These are phyloP conservation scores for Spathaspora arborariae DNA, from an alignment of 805 yeast genomes.

Conservation along the genomic window DNA sequence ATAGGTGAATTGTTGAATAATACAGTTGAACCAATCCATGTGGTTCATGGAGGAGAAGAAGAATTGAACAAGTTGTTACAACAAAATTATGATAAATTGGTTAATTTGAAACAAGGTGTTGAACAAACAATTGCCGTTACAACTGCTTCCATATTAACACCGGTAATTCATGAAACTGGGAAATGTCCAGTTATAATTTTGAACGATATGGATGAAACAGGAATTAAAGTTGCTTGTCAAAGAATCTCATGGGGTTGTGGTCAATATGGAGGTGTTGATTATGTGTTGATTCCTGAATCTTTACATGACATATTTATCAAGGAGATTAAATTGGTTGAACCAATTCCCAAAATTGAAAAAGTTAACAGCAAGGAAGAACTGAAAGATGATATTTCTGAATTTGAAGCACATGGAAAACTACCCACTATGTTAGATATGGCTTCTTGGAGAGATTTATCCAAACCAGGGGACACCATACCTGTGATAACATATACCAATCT, in stretches of 20 bases:
- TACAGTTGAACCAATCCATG: constrained; percentile 51
- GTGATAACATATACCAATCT: constrained; percentile 51
- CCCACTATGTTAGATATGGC: constrained; percentile 72
- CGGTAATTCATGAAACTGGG: constrained; percentile 78
- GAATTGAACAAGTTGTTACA: constrained; percentile 56
- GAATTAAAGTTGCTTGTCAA: constrained; percentile 43
- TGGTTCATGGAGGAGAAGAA: constrained; percentile 70
- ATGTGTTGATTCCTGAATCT: constrained; percentile 59
- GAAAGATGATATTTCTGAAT: constrained; percentile 52
- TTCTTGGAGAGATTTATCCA: constrained; percentile 60
- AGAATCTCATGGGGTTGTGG: constrained; percentile 78
- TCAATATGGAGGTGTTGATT: constrained; percentile 83
- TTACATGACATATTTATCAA: constrained; percentile 50
- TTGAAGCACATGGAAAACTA: constrained; percentile 36
- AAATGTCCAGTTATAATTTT: constrained; percentile 81
- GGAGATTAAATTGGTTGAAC: constrained; percentile 11
- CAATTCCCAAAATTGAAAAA: constrained; percentile 43
- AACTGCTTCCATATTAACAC: constrained; percentile 81
- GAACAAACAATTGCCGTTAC: constrained; percentile 74
- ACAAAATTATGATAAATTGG: constrained; percentile 72
- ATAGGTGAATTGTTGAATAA: constrained; percentile 50
- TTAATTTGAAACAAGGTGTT: constrained; percentile 86
- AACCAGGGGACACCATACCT: constrained; percentile 77
- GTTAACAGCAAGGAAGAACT: constrained; percentile 10
- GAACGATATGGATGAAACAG: constrained; percentile 38